Conservation (phyloP, 192 early-diverging fungal species). For the Backusella mclennaniae region DNA sequence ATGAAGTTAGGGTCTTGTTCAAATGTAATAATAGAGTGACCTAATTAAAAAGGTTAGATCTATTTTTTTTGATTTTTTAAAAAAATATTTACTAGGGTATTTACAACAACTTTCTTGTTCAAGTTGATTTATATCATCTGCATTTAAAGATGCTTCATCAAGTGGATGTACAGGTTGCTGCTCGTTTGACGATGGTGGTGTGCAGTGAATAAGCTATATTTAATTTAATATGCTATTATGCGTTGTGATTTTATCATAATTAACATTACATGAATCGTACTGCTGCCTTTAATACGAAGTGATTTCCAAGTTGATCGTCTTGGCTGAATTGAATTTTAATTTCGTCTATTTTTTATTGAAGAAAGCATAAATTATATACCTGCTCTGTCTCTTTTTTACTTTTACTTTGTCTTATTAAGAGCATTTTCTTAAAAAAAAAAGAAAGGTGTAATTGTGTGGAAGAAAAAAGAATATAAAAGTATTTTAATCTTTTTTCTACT, state of each 20-base stretch:
- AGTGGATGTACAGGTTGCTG: background rate
- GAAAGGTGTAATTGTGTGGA: background rate
- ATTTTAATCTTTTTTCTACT: background rate
- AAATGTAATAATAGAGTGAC: conserved; percentile 3
- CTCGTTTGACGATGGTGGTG: background rate
- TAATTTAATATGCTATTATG: background rate
- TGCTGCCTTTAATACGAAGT: background rate
- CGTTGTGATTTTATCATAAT: background rate
- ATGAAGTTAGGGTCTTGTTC: background rate
- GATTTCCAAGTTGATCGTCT: background rate
- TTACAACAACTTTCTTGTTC: background rate
- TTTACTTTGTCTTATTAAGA: background rate
- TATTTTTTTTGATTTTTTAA: background rate
- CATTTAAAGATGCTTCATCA: background rate
- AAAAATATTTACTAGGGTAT: background rate
- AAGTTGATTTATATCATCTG: background rate
- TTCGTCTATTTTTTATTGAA: background rate
- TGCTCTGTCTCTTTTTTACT: background rate
- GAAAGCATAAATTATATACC: background rate
- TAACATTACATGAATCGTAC: background rate
- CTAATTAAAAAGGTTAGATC: background rate
- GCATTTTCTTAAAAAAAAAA: background rate
- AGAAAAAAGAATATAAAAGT: conserved; percentile 2
- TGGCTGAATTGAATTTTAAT: background rate
- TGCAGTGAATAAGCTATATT: background rate